A percentile compares a stretch with the other conserved stretches of the same genome.
phyloP scores from a whole-genome alignment of 306 rosid species.

The Dicorynia guianensis region DNA sequence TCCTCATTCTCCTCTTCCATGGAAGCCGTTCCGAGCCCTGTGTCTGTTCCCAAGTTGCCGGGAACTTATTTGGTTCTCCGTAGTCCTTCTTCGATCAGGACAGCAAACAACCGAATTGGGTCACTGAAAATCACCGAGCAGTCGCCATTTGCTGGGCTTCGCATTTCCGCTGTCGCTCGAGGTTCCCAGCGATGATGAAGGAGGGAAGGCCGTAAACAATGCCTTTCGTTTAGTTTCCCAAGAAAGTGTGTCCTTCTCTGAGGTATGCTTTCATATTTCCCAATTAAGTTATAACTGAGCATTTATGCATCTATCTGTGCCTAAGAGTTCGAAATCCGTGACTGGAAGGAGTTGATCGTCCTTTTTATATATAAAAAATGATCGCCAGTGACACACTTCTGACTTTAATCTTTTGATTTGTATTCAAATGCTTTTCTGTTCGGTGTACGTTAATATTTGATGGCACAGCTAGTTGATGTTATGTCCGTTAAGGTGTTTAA shows the following conservation, averaged over 20 bases:
- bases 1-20: conserved; percentile 40
- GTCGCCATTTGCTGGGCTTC: conserved; percentile 34
- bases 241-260: conserved; percentile 44
- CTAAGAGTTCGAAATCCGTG: not conserved
- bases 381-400: not conserved
- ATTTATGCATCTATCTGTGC: conserved; percentile 4
- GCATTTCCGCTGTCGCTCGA: conserved; percentile 51
- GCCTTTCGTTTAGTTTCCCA: conserved; percentile 45
- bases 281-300: not conserved
- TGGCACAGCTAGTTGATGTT: not conserved
- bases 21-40: conserved; percentile 69
- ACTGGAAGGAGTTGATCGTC: not conserved
- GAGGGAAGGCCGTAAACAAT: conserved; percentile 42
- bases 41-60: conserved; percentile 47
- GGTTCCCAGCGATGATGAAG: conserved; percentile 57
- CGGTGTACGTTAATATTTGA: not conserved
- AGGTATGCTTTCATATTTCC: conserved; percentile 43
- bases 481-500: not conserved
- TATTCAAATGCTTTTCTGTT: not conserved
- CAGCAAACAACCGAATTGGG: conserved; percentile 47
- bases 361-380: not conserved
- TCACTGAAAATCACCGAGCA: conserved; percentile 49
- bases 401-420: not conserved
- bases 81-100: conserved; percentile 40
- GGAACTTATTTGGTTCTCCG: conserved; percentile 41